phyloP scores from a whole-genome alignment of 345 rosid species.

The Corymbia maculata region DNA sequence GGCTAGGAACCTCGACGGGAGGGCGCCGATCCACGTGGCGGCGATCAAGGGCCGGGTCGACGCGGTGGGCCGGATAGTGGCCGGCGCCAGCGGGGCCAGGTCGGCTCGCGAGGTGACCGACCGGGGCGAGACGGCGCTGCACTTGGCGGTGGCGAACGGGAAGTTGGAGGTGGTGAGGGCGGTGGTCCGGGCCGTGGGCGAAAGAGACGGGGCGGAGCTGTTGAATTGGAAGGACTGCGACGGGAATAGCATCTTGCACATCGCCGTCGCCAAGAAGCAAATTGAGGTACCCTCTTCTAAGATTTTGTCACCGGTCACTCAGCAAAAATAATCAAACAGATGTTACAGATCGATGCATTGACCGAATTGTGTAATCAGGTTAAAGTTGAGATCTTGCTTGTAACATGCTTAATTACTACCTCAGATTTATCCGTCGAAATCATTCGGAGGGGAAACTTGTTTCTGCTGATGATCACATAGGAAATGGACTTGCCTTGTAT shows the following conservation, averaged over 20 bases:
- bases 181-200: neutral
- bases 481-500: neutral
- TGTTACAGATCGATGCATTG: neutral
- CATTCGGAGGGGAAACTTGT: neutral
- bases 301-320: too few species aligned
- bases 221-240: slow-evolving; percentile 1
- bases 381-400: neutral
- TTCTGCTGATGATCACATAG: neutral
- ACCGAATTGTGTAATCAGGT: neutral
- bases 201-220: neutral
- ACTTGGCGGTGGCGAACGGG: slow-evolving; percentile 3
- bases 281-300: neutral
- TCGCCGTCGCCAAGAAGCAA: slow-evolving; percentile 4
- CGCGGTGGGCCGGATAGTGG: slow-evolving; percentile 2
- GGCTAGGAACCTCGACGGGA: slow-evolving; percentile 7
- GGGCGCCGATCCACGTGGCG: slow-evolving; percentile 16
- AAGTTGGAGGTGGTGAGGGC: neutral
- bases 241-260: slow-evolving; percentile 1
- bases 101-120: neutral
- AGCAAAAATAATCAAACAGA: too few species aligned
- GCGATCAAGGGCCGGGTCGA: slow-evolving; percentile 14
- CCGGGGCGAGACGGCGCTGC: slow-evolving; percentile 10
- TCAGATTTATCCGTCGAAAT: neutral
- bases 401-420: neutral
- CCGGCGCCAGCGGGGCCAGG: neutral